These are phyloP conservation scores for Picea engelmannii DNA, from an alignment of 83 land plant species.

Conservation along the genomic window DNA sequence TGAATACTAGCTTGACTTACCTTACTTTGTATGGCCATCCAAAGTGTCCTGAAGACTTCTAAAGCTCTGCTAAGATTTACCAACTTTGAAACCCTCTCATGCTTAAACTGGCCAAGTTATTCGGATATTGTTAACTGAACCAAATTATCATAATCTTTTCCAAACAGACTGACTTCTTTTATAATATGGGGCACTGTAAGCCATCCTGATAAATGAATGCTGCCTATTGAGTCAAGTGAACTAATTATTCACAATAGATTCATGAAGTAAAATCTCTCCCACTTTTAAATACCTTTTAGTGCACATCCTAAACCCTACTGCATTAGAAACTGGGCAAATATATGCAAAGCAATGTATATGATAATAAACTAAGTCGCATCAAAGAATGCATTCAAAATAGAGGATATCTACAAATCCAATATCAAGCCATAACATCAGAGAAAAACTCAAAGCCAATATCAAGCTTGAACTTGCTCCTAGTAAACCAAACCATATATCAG, in stretches of 20 bases:
- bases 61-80: not conserved
- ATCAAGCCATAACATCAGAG: not conserved
- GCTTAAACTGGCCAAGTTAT: not conserved
- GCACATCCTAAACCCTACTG: not conserved
- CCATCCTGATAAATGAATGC: not conserved
- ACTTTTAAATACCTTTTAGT: not conserved
- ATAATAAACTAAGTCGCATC: too few species aligned
- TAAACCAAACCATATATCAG: not conserved
- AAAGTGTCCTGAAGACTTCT: not conserved
- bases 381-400: not conserved
- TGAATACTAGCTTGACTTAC: not conserved
- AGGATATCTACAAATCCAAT: not conserved
- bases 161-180: not conserved
- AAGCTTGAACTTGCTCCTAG: not conserved
- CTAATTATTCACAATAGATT: not conserved
- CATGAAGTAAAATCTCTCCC: not conserved
- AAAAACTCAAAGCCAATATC: not conserved
- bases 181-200: not conserved
- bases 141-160: not conserved
- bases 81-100: not conserved
- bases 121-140: not conserved
- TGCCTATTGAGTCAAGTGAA: not conserved
- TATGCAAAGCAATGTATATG: too few species aligned
- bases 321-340: not conserved
- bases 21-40: not conserved